A percentile compares a stretch with the other conserved stretches of the same genome.
Conservation (phyloP, 73 alveolate species). For the Uronychia binucleata region DNA sequence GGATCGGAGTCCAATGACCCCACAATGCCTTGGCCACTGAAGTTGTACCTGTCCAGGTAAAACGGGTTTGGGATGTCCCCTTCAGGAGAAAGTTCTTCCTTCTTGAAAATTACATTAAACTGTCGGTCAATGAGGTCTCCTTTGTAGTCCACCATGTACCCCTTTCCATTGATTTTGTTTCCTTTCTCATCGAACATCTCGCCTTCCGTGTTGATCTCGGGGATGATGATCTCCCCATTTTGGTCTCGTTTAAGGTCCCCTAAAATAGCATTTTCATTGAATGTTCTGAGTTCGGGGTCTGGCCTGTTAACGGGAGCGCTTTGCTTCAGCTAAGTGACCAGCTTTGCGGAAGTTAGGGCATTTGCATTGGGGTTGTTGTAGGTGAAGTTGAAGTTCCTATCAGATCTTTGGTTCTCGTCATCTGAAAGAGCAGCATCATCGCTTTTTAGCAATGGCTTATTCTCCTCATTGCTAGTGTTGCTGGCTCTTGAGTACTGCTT, state of each 20-base stretch:
- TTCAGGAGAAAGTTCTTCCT: slow-evolving; percentile 7
- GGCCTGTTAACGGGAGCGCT: slow-evolving; percentile 29
- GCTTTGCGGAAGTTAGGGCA: too few species aligned
- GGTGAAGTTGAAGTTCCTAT: too few species aligned
- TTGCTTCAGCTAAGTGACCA: too few species aligned
- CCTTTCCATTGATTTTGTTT: slow-evolving; percentile 48
- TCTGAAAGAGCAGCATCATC: too few species aligned
- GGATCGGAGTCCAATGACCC: slow-evolving; percentile 29
- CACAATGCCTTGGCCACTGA: slow-evolving; percentile 12
- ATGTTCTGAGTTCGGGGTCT: slow-evolving; percentile 30
- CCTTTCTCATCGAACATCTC: slow-evolving; percentile 55
- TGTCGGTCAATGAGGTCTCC: slow-evolving; percentile 41
- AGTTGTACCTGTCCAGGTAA: slow-evolving; percentile 17
- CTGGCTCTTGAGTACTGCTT: too few species aligned
- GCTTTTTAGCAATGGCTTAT: too few species aligned
- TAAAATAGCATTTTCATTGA: slow-evolving; percentile 57
- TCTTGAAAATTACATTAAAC: background rate
- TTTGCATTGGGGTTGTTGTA: too few species aligned
- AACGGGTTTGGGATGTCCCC: slow-evolving; percentile 48
- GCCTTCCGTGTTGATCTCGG: slow-evolving; percentile 26
- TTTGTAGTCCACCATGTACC: slow-evolving; percentile 35
- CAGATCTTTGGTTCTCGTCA: too few species aligned
- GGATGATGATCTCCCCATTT: slow-evolving; percentile 35
- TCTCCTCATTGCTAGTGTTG: too few species aligned
- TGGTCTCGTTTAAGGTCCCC: slow-evolving; percentile 62